Evolutionary conservation across 768 basidiomycete genomes (phyloP).

Genomic region (Lactifluus echinatus): DNA sequence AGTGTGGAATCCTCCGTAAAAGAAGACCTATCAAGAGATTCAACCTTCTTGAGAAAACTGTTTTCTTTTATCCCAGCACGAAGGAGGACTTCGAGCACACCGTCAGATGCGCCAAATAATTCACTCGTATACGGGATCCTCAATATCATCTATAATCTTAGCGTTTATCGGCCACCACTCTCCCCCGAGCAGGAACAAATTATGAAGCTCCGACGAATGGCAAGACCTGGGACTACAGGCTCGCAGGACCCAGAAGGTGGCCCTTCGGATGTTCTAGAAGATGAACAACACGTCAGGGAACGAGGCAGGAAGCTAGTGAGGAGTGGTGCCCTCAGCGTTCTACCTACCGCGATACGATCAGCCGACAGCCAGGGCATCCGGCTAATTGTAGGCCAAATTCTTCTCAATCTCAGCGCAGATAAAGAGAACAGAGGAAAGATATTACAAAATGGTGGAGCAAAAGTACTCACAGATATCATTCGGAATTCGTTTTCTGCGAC

Average conservation of each 20-base stretch:
- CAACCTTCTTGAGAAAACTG: slow-evolving; percentile 43
- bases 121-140: slow-evolving; percentile 72
- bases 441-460: slow-evolving; percentile 71
- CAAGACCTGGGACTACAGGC: slow-evolving; percentile 30
- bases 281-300: slow-evolving; percentile 53
- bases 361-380: slow-evolving; percentile 61
- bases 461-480: slow-evolving; percentile 51
- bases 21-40: slow-evolving; percentile 45
- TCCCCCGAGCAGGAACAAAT: slow-evolving; percentile 80
- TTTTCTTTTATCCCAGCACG: slow-evolving; percentile 23
- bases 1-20: slow-evolving; percentile 53
- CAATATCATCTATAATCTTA: slow-evolving; percentile 67
- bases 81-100: slow-evolving; percentile 14
- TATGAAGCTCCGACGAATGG: slow-evolving; percentile 70
- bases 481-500: slow-evolving; percentile 36
- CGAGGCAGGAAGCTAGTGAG: slow-evolving; percentile 50
- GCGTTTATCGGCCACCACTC: slow-evolving; percentile 57
- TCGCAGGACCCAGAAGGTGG: slow-evolving; percentile 10
- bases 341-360: slow-evolving; percentile 46
- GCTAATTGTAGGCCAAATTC: slow-evolving; percentile 45
- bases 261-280: slow-evolving; percentile 38
- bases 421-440: slow-evolving; percentile 69
- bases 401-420: slow-evolving; percentile 69
- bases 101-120: slow-evolving; percentile 30
- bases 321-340: slow-evolving; percentile 55